phyloP scores from a whole-genome alignment of 345 rosid genomes.

The Rhodamnia argentea region DNA sequence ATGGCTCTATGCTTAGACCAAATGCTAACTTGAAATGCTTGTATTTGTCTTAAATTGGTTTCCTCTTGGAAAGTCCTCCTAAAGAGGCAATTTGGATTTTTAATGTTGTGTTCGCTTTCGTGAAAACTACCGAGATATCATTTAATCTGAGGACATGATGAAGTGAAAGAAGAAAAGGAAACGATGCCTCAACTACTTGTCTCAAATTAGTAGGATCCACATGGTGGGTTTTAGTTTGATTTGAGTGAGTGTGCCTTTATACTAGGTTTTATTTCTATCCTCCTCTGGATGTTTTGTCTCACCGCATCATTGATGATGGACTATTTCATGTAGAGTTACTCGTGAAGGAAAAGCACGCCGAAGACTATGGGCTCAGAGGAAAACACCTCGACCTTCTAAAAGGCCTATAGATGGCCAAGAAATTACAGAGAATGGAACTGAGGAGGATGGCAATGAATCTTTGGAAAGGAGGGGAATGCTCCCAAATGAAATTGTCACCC shows the following conservation, averaged over 20 bases:
- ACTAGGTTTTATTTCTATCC: background rate
- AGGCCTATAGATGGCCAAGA: slow-evolving; percentile 15
- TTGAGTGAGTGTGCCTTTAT: background rate
- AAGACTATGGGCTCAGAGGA: slow-evolving; percentile 52
- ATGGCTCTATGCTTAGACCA: background rate
- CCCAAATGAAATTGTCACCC: slow-evolving; percentile 55
- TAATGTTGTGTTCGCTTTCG: background rate
- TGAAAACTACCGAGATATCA: background rate
- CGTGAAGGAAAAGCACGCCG: slow-evolving; percentile 75
- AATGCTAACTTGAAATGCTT: background rate
- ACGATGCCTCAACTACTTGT: background rate
- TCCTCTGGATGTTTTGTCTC: background rate
- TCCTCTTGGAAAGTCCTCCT: background rate
- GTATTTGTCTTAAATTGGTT: background rate
- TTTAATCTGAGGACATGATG: background rate
- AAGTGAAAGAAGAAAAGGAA: background rate
- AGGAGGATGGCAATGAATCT: slow-evolving; percentile 13
- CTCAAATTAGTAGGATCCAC: background rate
- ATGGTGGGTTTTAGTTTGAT: background rate
- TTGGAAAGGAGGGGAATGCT: slow-evolving; percentile 55
- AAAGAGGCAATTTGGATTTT: background rate
- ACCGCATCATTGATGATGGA: background rate
- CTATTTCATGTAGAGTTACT: slow-evolving; percentile 22
- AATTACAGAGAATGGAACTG: slow-evolving; percentile 24
- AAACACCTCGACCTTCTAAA: slow-evolving; percentile 32